Conservation (phyloP, 2,329 filamentous ascomycete genomes). For the Beauveria bassiana region DNA sequence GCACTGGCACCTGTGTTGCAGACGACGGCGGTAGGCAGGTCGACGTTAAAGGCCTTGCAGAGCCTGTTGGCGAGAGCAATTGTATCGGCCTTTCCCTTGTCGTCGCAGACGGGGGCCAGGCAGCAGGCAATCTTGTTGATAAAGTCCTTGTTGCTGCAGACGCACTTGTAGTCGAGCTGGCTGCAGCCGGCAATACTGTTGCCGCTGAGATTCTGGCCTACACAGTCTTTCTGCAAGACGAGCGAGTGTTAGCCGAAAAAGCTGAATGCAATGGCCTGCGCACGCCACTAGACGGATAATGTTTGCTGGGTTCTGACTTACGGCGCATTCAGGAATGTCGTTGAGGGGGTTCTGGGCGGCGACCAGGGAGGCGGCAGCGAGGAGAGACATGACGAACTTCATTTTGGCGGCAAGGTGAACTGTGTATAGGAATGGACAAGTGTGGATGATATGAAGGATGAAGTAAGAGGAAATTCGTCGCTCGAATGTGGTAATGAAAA, state of each 20-base stretch:
- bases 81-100: conserved; percentile 24
- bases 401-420: conserved; percentile 19
- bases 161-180: conserved; percentile 30
- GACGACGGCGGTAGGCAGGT: conserved; percentile 28
- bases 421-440: not conserved
- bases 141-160: conserved; percentile 34
- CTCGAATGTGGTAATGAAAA: not conserved
- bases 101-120: conserved; percentile 27
- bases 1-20: conserved; percentile 21
- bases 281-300: not conserved
- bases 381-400: conserved; percentile 26
- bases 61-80: conserved; percentile 31
- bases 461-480: not conserved
- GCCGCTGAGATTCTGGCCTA: conserved; percentile 26
- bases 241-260: not conserved
- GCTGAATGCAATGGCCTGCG: not conserved
- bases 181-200: conserved; percentile 30
- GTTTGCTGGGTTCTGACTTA: conserved; percentile 21
- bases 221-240: conserved; percentile 19
- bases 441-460: not conserved
- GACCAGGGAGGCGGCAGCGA: conserved; percentile 24
- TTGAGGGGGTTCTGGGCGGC: conserved; percentile 23
- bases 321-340: conserved; percentile 30
- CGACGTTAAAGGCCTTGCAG: conserved; percentile 29
- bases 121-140: conserved; percentile 35